Evolutionary conservation across 2,329 filamentous ascomycete genomes (phyloP), one percentile per base, ranked within the genome.

Genomic region (Thielaviopsis musarum): DNA sequence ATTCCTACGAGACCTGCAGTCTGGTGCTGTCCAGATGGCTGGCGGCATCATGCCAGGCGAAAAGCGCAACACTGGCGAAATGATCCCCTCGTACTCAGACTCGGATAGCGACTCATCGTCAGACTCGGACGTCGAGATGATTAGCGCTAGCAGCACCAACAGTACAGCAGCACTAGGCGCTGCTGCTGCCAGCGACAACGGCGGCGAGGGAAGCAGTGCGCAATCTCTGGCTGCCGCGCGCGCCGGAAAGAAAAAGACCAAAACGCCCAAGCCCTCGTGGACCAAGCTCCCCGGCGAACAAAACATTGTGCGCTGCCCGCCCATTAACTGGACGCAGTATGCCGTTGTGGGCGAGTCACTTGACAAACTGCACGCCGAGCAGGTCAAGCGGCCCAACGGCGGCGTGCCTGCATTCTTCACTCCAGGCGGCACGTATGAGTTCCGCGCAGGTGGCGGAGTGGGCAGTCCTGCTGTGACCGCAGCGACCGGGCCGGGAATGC

Each of bases 241-340:
- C 52, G 34, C 52, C n/a, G 51, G 17, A 28, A 63, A 64, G 62
- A 64, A 21, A 26, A 61, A 60, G 57, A 62, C 59, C 28, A 63
- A 62, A 61, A 67, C 65, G 59, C 67, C 65, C 22, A 65, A 64
- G 53, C 60, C 57, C 34, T 64, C 73, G 2, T 90, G 90, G 74
- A 74, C 80, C 2, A 73, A 73, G 19, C 79, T 96, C 15, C 91
- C 91, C 0, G 79, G 78, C 15, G 82, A 87, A 6, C 91, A 96
- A 70, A 87, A 87, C 65, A 75, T 97, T 0, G 84, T 94, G 26
- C 83, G 91, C 49, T 89, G 85, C 72, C 91, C 91, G 9, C 86
- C 88, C 9, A 84, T 97, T 67, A 95, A 96, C 73, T 97, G 91
- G 91, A 82, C 84, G 13, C 91, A 95, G 68, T 97, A 97, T 70